Base-by-base conservation (phyloP, 2,329 filamentous ascomycete genomes). In the Macrophomina tecta region DNA sequence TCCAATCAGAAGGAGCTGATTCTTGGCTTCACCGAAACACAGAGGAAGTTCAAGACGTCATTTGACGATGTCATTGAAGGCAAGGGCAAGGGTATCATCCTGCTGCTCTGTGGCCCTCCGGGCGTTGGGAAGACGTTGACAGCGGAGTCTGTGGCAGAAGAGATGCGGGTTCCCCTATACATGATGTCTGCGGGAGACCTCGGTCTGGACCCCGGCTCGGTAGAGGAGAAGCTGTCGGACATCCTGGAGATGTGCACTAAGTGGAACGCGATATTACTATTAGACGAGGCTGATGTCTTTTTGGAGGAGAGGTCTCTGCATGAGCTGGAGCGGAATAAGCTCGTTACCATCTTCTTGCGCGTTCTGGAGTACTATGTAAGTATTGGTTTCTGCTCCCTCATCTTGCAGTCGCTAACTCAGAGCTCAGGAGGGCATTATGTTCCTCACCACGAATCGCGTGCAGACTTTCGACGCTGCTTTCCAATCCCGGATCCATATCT, bases 1-100 rank as follows among this genome's bases (percentile, higher is more conserved):
- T 69, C 75, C 16, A 76, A 78, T 23, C 80, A 84, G 68, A 85
- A 85, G 68, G 75, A 82, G 28, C 72, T 85, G 30, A 80, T 85
- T 55, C 76, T 83, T 4, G 81, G 81, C 5, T 78, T 85, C 70
- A 80, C 81, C 11, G 77, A 80, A 28, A 78, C 78, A 7, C 81
- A 84, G 53, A 53, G 67, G n/a, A 67, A 70, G 78, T 82, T 68
- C 80, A 69, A 70, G 38, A 70, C 72, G 62, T 82, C 70, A 70
- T 84, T 85, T 69, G 82, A 85, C 70, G 83, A 86, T 69, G 75
- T 85, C 18, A 82, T 86, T 12, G 77, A 81, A 34, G 84, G 83
- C 30, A 86, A 86, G 70, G 84, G 83, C n/a, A 77, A 78, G 34
- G 83, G 84, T 7, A 77, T 84, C 48, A 82, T 85, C 61, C 73